Conservation (phyloP, 2,329 filamentous ascomycete species). For the Pseudogymnoascus sp. region DNA sequence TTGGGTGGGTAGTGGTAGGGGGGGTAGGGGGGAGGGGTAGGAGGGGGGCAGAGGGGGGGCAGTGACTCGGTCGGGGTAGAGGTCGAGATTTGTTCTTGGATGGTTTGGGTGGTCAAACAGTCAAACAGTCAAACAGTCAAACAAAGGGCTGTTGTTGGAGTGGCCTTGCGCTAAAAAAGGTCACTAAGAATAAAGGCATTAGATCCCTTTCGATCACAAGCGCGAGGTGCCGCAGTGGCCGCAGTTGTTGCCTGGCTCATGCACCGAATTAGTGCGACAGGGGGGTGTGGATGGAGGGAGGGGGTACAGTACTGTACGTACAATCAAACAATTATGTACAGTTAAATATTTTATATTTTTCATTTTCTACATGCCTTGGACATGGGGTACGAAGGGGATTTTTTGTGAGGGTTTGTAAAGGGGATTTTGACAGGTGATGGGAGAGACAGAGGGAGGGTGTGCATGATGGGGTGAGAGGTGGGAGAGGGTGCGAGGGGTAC, state of each 20-base stretch:
- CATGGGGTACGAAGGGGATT: not conserved
- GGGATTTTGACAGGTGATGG: not conserved
- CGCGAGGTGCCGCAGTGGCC: not conserved
- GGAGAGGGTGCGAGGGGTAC: no score
- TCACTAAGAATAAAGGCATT: not conserved
- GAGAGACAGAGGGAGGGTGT: no score
- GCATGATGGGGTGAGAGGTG: no score
- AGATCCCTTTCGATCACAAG: not conserved
- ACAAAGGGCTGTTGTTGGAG: not conserved
- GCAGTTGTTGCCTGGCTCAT: not conserved
- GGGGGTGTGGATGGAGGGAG: not conserved
- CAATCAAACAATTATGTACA: no score
- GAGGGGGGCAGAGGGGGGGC: not conserved
- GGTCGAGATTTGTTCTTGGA: not conserved
- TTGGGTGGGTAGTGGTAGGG: not conserved
- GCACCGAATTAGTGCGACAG: not conserved
- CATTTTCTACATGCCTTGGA: not conserved
- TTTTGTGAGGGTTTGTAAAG: not conserved
- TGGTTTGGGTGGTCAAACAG: not conserved
- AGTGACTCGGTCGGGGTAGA: not conserved
- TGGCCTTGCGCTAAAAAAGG: not conserved
- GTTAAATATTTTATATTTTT: not conserved
- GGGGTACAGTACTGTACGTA: no score
- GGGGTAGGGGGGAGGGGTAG: no score
- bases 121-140: not conserved